A percentile compares a stretch with the other conserved stretches of the same genome.
Evolutionary conservation across 2,329 filamentous ascomycete genomes (phyloP).

Genomic region (Fusarium tuaranense): DNA sequence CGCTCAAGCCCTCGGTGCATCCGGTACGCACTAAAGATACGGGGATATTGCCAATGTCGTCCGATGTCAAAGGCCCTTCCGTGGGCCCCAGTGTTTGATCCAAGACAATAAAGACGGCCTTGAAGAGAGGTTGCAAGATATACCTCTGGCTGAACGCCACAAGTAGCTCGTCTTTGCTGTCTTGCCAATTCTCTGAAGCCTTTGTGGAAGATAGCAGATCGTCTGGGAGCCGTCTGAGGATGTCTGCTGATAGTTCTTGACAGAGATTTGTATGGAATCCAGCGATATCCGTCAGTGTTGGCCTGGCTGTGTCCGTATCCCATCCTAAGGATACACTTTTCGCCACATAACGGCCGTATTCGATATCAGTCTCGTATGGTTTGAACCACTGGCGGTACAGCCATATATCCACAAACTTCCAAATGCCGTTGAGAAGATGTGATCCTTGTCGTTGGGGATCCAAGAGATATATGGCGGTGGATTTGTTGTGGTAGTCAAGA

Average conservation of each 20-base stretch:
- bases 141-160: background rate
- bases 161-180: background rate
- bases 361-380: slow-evolving; percentile 6
- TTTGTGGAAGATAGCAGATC: background rate
- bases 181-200: background rate
- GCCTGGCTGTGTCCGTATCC: background rate
- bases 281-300: background rate
- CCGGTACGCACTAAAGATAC: background rate
- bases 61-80: background rate
- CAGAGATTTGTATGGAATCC: background rate
- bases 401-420: slow-evolving; percentile 12
- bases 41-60: background rate
- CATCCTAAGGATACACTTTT: background rate
- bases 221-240: background rate
- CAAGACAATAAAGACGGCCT: background rate
- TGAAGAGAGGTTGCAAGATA: slow-evolving; percentile 2
- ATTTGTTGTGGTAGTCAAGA: slow-evolving; percentile 1
- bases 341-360: background rate
- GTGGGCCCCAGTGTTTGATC: slow-evolving; percentile 1
- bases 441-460: background rate
- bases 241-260: background rate
- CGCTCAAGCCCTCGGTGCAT: background rate
- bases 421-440: background rate
- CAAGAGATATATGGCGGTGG: slow-evolving; percentile 1
- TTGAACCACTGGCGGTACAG: slow-evolving; percentile 15